Evolutionary conservation across 2,329 filamentous ascomycete species (phyloP).

Genomic region (Fusarium sp.): DNA sequence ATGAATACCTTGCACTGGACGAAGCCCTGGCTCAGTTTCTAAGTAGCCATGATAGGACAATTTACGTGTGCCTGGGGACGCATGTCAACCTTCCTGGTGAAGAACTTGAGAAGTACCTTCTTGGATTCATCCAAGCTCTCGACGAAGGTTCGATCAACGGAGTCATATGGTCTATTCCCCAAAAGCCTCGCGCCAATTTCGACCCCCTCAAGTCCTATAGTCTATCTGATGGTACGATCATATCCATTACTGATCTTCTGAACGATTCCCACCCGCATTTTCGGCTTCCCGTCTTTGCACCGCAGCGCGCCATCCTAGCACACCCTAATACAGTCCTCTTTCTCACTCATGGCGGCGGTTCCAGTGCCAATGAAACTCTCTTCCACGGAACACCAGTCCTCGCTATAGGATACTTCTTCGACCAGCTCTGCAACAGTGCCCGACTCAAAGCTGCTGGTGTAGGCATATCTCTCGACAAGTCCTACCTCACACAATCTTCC

Average conservation of each 20-base stretch:
- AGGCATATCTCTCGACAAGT: conserved; percentile 50
- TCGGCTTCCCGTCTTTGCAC: conserved; percentile 49
- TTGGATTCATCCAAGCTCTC: conserved; percentile 43
- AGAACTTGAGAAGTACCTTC: conserved; percentile 46
- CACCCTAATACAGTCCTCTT: conserved; percentile 48
- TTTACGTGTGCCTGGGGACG: conserved; percentile 55
- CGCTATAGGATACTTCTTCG: conserved; percentile 51
- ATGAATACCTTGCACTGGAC: conserved; percentile 47
- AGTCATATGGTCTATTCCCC: conserved; percentile 50
- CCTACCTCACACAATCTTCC: conserved; percentile 46
- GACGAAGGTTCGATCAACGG: conserved; percentile 48
- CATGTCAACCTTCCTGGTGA: conserved; percentile 48
- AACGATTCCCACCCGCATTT: conserved; percentile 43
- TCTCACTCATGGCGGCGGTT: conserved; percentile 54
- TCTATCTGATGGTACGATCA: conserved; percentile 13
- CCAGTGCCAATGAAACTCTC: conserved; percentile 52
- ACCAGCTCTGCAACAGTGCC: conserved; percentile 52
- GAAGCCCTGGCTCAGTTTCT: conserved; percentile 44
- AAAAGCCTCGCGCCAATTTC: conserved; percentile 38
- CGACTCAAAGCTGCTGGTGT: conserved; percentile 49
- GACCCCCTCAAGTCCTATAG: conserved; percentile 22
- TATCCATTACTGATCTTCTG: conserved; percentile 37
- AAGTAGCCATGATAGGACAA: conserved; percentile 40
- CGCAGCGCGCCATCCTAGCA: conserved; percentile 53
- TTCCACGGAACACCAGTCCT: conserved; percentile 52